Evolutionary conservation across 1,284 basidiomycete genomes (phyloP).

Genomic region (Heterobasidion parviporum): DNA sequence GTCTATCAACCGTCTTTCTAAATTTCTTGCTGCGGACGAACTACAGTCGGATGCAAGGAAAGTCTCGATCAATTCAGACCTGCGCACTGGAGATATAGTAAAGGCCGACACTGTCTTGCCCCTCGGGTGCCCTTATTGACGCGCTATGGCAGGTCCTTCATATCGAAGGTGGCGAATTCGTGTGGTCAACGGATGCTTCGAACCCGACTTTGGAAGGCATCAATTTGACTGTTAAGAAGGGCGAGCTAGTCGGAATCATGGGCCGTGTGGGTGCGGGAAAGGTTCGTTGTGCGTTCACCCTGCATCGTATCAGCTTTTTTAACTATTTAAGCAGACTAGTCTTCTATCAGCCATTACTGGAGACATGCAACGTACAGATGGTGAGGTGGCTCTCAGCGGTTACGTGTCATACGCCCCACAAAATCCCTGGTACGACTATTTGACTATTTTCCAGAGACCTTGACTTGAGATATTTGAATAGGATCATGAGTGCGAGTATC

Average conservation of each 20-base stretch:
- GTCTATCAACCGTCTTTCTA: constrained; percentile 72
- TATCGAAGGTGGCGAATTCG: constrained; percentile 70
- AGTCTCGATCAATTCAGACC: constrained; percentile 32
- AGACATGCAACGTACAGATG: constrained; percentile 79
- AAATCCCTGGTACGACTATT: constrained; percentile 64
- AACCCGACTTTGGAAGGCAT: constrained; percentile 74
- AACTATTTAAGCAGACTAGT: constrained; percentile 40
- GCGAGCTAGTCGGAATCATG: constrained; percentile 82
- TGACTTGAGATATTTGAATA: constrained; percentile 16
- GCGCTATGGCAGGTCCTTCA: constrained; percentile 41
- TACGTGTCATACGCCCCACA: constrained; percentile 86
- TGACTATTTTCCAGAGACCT: background rate
- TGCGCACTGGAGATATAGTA: constrained; percentile 59
- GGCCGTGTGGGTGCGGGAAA: constrained; percentile 94
- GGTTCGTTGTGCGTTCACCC: constrained; percentile 29
- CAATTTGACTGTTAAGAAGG: constrained; percentile 69
- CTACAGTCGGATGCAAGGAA: constrained; percentile 70
- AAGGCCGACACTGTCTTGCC: background rate
- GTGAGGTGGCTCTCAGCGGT: constrained; percentile 65
- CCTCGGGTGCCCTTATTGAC: background rate
- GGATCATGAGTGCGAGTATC: constrained; percentile 79
- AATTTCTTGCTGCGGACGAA: constrained; percentile 76
- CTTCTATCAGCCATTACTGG: constrained; percentile 75
- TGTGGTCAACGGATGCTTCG: constrained; percentile 55
- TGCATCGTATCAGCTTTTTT: background rate